Conservation (phyloP, 352 stramenopile species). For the Plasmopara viticola region DNA sequence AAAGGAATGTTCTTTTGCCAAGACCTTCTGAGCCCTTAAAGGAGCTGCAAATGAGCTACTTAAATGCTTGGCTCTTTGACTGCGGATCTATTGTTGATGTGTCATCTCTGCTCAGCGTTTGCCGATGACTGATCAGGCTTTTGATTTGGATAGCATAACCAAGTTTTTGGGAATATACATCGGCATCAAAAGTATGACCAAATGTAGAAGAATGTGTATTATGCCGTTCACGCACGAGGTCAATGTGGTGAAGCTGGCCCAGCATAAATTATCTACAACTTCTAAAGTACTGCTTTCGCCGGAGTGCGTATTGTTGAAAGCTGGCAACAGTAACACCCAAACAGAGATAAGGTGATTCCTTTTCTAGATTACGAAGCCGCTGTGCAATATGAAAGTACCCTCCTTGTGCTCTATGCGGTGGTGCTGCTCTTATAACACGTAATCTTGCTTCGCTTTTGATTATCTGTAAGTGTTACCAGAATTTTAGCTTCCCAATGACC, state of each 20-base stretch:
- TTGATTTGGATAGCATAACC: conserved; percentile 1
- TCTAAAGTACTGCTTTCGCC: not conserved
- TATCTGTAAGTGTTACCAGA: too few species aligned
- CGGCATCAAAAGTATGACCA: conserved; percentile 1
- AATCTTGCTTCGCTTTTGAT: not conserved
- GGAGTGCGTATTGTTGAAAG: not conserved
- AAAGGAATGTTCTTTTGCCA: conserved; percentile 14
- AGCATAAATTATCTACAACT: too few species aligned
- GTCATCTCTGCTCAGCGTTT: not conserved
- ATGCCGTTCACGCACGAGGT: conserved; percentile 1
- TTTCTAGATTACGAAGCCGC: not conserved
- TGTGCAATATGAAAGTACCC: not conserved
- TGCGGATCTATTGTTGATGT: not conserved
- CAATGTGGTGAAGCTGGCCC: not conserved
- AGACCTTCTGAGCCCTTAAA: conserved; percentile 10
- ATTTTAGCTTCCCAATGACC: not conserved
- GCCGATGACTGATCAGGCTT: conserved; percentile 11
- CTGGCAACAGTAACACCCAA: not conserved
- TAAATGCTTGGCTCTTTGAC: not conserved
- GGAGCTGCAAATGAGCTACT: conserved; percentile 9
- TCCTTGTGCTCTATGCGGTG: not conserved
- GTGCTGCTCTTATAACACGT: not conserved
- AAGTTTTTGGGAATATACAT: not conserved
- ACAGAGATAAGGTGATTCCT: not conserved
- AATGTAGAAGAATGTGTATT: conserved; percentile 9